Conservation (phyloP, 2,329 filamentous ascomycete genomes). For the Sclerotinia subarctica region DNA sequence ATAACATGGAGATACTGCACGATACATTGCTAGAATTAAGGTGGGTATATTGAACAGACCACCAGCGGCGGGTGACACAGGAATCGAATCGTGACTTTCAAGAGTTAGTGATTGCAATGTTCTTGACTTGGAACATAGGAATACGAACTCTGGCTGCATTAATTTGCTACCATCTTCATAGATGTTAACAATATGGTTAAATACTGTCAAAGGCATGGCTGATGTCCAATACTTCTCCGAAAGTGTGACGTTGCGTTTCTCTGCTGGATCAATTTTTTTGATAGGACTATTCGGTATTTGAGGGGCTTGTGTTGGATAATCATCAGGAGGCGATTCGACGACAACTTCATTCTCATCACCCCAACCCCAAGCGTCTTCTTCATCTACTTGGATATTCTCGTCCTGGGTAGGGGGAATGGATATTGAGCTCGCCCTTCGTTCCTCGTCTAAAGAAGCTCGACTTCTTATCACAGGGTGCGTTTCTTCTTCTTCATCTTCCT, state of each 20-base stretch:
- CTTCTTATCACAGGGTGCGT: constrained; percentile 26
- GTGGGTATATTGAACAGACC: constrained; percentile 71
- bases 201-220: constrained; percentile 75
- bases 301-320: neutral
- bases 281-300: neutral
- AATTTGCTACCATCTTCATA: constrained; percentile 61
- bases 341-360: constrained; percentile 60
- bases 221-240: constrained; percentile 87
- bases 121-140: neutral
- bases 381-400: constrained; percentile 39
- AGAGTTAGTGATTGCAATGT: constrained; percentile 15
- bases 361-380: constrained; percentile 71
- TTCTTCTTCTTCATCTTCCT: constrained; percentile 55
- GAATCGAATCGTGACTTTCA: constrained; percentile 45
- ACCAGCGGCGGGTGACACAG: constrained; percentile 64
- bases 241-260: constrained; percentile 62
- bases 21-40: constrained; percentile 72
- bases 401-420: constrained; percentile 24
- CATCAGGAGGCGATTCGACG: constrained; percentile 36
- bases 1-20: constrained; percentile 71
- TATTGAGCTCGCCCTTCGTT: constrained; percentile 19
- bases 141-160: constrained; percentile 47
- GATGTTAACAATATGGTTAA: constrained; percentile 60
- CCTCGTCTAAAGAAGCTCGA: constrained; percentile 31
- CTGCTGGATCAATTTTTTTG: constrained; percentile 13